These are phyloP conservation scores for Starmera stellimalicola DNA, from an alignment of 1,139 yeast species.

Conservation along the genomic window DNA sequence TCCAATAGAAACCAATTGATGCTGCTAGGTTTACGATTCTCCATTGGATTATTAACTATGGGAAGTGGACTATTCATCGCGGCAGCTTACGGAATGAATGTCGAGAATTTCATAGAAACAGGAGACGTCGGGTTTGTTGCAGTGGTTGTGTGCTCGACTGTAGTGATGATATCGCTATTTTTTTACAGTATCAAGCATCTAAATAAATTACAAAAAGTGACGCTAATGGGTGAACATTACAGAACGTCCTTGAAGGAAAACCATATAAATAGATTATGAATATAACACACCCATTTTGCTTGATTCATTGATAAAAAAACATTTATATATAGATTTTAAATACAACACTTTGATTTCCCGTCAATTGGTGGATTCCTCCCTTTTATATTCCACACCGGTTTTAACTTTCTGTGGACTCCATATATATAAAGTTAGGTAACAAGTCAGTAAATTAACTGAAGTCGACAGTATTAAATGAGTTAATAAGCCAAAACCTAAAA, in stretches of 20 bases:
- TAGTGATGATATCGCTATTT: constrained; percentile 25
- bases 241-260: constrained; percentile 3
- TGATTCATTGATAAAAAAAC: too few species aligned
- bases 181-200: constrained; percentile 29
- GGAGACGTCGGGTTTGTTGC: constrained; percentile 46
- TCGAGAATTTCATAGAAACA: constrained; percentile 84
- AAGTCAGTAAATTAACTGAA: background rate
- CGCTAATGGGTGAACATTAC: constrained; percentile 26
- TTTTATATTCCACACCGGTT: background rate
- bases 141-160: constrained; percentile 32
- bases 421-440: background rate
- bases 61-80: constrained; percentile 75
- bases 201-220: constrained; percentile 33
- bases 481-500: background rate
- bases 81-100: constrained; percentile 88
- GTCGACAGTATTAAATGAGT: background rate
- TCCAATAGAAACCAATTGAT: constrained; percentile 90
- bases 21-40: constrained; percentile 77
- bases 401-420: background rate
- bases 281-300: too few species aligned
- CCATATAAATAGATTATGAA: background rate
- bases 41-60: constrained; percentile 81
- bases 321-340: too few species aligned
- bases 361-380: background rate
- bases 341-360: too few species aligned